These are phyloP conservation scores for Candida tibetensis DNA, from an alignment of 805 yeast genomes.

Conservation along the genomic window DNA sequence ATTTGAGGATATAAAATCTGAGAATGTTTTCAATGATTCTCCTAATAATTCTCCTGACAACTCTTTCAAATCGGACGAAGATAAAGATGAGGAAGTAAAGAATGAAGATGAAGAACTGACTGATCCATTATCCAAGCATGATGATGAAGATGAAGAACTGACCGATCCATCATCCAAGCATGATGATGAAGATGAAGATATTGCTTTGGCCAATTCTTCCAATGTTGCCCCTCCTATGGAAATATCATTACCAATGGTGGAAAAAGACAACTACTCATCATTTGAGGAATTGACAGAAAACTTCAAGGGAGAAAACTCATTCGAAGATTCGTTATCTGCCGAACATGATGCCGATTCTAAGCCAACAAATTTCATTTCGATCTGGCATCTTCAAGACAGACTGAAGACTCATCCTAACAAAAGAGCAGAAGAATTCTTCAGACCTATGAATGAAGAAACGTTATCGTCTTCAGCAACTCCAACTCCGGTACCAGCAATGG, in stretches of 20 bases:
- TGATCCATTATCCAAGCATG: background rate
- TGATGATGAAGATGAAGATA: conserved; percentile 18
- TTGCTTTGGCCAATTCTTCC: conserved; percentile 43
- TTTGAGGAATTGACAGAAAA: conserved; percentile 38
- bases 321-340: conserved; percentile 41
- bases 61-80: conserved; percentile 1
- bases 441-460: conserved; percentile 2
- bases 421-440: conserved; percentile 12
- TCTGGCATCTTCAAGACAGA: conserved; percentile 42
- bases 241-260: conserved; percentile 39
- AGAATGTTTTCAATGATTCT: conserved; percentile 3
- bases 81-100: conserved; percentile 2
- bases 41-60: conserved; percentile 1
- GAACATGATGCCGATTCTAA: conserved; percentile 35
- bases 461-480: background rate
- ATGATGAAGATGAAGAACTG: conserved; percentile 1
- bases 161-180: background rate
- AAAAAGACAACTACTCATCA: conserved; percentile 38
- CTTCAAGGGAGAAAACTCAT: conserved; percentile 21
- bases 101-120: background rate
- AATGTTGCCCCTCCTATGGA: conserved; percentile 36
- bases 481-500: background rate
- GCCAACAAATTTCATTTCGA: conserved; percentile 31
- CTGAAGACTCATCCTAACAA: conserved; percentile 9
- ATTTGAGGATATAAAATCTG: conserved; percentile 11